Evolutionary conservation across 257 asterid genomes (phyloP).

Genomic region (Galeopsis tetrahit): DNA sequence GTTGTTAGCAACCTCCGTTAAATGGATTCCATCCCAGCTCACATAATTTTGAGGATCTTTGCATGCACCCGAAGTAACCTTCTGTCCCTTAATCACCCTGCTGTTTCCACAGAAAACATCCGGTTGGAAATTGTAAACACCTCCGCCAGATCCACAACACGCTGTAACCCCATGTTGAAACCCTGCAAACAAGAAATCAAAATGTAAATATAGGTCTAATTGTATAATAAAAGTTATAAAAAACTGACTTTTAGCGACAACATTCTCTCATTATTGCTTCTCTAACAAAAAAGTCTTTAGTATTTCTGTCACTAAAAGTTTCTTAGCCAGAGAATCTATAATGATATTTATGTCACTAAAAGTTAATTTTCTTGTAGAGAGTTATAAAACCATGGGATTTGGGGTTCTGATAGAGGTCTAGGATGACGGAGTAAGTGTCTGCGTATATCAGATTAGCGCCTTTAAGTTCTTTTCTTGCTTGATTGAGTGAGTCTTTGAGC

Average conservation of each 20-base stretch:
- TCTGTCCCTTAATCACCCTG: slow-evolving; percentile 42
- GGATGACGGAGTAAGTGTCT: slow-evolving; percentile 51
- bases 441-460: slow-evolving; percentile 51
- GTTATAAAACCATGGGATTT: slow-evolving; percentile 43
- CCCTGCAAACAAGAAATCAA: too few species aligned
- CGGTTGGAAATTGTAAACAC: slow-evolving; percentile 50
- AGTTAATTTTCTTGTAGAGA: too few species aligned
- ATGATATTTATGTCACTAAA: too few species aligned
- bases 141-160: slow-evolving; percentile 79
- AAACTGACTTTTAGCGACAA: too few species aligned
- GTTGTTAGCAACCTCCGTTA: slow-evolving; percentile 67
- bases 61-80: slow-evolving; percentile 54
- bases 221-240: background rate
- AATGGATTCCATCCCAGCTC: slow-evolving; percentile 66
- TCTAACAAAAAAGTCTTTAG: too few species aligned
- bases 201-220: too few species aligned
- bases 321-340: too few species aligned
- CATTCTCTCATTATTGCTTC: too few species aligned
- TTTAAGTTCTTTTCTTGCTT: slow-evolving; percentile 43
- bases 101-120: slow-evolving; percentile 52
- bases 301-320: too few species aligned
- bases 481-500: slow-evolving; percentile 46
- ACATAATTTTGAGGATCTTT: slow-evolving; percentile 49
- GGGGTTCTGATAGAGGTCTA: slow-evolving; percentile 58
- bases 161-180: slow-evolving; percentile 59